Conservation (phyloP, 768 basidiomycete genomes). For the Mycena maculata region DNA sequence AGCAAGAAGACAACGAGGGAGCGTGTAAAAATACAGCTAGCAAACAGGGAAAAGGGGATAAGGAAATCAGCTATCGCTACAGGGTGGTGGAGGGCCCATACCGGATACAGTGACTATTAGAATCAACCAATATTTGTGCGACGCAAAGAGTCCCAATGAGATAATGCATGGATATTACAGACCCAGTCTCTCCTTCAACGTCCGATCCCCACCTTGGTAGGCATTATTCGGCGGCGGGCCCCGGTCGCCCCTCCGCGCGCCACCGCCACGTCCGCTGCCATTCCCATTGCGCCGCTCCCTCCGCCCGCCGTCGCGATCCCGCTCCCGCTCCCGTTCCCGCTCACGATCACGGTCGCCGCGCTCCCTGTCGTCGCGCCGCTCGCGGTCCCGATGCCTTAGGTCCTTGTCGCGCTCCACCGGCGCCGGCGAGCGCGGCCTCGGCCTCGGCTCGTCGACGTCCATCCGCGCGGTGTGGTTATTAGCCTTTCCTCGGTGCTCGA, state of each 20-base stretch:
- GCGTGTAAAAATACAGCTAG: constrained; percentile 42
- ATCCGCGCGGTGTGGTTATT: constrained; percentile 48
- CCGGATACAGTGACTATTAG: constrained; percentile 31
- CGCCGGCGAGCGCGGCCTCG: constrained; percentile 57
- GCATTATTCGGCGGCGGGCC: constrained; percentile 47
- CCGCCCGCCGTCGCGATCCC: constrained; percentile 45
- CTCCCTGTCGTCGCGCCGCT: constrained; percentile 51
- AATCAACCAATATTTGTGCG: constrained; percentile 1
- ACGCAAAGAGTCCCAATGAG: constrained; percentile 25
- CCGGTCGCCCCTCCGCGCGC: constrained; percentile 42
- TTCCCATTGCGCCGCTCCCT: constrained; percentile 42
- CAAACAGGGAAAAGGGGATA: no score
- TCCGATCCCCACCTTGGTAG: constrained; percentile 70
- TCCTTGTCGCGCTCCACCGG: constrained; percentile 52
- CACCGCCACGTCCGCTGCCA: constrained; percentile 50
- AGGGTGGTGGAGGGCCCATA: constrained; percentile 27
- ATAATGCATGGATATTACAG: constrained; percentile 55
- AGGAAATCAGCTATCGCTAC: constrained; percentile 46
- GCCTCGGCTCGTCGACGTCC: constrained; percentile 68
- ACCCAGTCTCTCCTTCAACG: constrained; percentile 88
- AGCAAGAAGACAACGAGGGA: constrained; percentile 29
- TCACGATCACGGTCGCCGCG: constrained; percentile 44
- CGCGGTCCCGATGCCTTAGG: constrained; percentile 48
- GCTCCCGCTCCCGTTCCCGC: constrained; percentile 44
- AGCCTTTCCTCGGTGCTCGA: constrained; percentile 40